Evolutionary conservation across 2,329 filamentous ascomycete species (phyloP).

Genomic region (Decorospora gaudefroyi): DNA sequence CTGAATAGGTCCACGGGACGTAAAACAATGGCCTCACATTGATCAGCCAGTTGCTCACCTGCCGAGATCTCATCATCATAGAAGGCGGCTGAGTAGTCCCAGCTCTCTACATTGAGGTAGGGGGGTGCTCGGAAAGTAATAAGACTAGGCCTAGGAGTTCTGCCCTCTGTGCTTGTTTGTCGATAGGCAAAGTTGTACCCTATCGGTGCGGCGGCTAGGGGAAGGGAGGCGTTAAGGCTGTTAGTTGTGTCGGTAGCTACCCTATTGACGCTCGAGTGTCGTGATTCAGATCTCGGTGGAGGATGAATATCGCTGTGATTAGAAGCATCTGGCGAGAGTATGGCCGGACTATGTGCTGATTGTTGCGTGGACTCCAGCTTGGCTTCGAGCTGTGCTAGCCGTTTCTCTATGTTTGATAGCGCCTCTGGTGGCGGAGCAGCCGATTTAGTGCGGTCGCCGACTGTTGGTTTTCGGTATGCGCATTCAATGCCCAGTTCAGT

Average conservation of each 20-base stretch:
- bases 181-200: conserved; percentile 34
- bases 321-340: conserved; percentile 23
- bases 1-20: conserved; percentile 23
- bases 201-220: conserved; percentile 19
- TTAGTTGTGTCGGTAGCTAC: conserved; percentile 18
- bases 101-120: conserved; percentile 33
- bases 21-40: conserved; percentile 24
- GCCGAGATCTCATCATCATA: conserved; percentile 36
- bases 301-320: conserved; percentile 20
- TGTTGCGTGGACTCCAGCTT: conserved; percentile 27
- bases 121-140: conserved; percentile 27
- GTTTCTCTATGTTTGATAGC: conserved; percentile 28
- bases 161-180: conserved; percentile 32
- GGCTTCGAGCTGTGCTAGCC: conserved; percentile 32
- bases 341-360: conserved; percentile 18
- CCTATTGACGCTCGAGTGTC: conserved; percentile 26
- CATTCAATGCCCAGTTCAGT: conserved; percentile 37
- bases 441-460: conserved; percentile 27
- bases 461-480: conserved; percentile 33
- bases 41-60: conserved; percentile 31
- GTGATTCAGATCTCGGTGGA: conserved; percentile 12
- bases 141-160: conserved; percentile 31
- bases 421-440: conserved; percentile 22
- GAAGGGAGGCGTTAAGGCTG: conserved; percentile 15
- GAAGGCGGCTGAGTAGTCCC: conserved; percentile 37